A percentile compares a stretch with the other conserved stretches of the same genome.
phyloP scores from a whole-genome alignment of 495 filamentous ascomycete species.

The Penicillium taxi region DNA sequence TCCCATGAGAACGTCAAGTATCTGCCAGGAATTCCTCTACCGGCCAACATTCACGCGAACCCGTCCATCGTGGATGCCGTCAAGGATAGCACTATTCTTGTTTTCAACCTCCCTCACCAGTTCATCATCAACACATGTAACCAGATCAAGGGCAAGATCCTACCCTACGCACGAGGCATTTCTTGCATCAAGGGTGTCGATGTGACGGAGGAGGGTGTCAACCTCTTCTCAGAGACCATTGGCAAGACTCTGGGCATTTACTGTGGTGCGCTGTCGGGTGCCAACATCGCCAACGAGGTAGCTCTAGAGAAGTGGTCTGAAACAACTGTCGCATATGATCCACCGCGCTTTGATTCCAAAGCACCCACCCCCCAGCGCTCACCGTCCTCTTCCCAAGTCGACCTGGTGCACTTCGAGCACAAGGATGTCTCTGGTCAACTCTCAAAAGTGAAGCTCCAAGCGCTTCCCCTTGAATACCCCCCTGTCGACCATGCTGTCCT shows the following conservation, averaged over 20 bases:
- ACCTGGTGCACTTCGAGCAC: slow-evolving; percentile 56
- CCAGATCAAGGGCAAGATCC: slow-evolving; percentile 76
- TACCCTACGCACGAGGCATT: slow-evolving; percentile 87
- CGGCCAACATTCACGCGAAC: slow-evolving; percentile 79
- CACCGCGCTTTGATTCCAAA: slow-evolving; percentile 72
- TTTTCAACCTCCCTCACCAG: slow-evolving; percentile 98
- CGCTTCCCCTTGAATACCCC: slow-evolving; percentile 72
- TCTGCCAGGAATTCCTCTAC: slow-evolving; percentile 77
- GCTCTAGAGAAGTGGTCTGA: slow-evolving; percentile 93
- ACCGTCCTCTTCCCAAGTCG: slow-evolving; percentile 47
- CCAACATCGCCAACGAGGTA: slow-evolving; percentile 95
- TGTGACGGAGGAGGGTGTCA: slow-evolving; percentile 71
- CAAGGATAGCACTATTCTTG: slow-evolving; percentile 70
- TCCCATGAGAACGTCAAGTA: slow-evolving; percentile 98
- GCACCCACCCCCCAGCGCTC: slow-evolving; percentile 56
- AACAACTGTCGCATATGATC: slow-evolving; percentile 94
- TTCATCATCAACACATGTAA: slow-evolving; percentile 87
- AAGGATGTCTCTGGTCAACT: slow-evolving; percentile 54
- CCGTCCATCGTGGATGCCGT: slow-evolving; percentile 78
- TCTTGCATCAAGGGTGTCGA: slow-evolving; percentile 98
- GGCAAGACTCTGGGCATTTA: slow-evolving; percentile 86
- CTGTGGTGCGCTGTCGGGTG: slow-evolving; percentile 90
- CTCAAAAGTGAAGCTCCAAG: slow-evolving; percentile 56
- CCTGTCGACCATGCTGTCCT: slow-evolving; percentile 71
- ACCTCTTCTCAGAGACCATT: slow-evolving; percentile 91